Conservation (phyloP, 139 green algal species). For the Picochlorum sp. region DNA sequence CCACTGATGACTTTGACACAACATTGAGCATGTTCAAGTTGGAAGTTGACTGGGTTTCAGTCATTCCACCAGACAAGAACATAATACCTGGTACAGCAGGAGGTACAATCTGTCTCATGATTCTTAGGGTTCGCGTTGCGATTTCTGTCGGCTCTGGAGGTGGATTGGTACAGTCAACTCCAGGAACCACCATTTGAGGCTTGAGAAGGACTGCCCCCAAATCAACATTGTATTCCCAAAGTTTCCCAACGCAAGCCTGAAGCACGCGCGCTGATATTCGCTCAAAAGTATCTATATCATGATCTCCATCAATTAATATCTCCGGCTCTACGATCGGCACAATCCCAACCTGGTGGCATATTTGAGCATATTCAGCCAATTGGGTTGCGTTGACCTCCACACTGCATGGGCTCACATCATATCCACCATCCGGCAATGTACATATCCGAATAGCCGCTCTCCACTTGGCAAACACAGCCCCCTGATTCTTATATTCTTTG, state of each 20-base stretch:
- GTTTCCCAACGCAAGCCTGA: slow-evolving; percentile 38
- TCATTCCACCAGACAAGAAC: slow-evolving; percentile 90
- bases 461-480: slow-evolving; percentile 88
- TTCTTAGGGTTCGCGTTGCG: slow-evolving; percentile 59
- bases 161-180: slow-evolving; percentile 25
- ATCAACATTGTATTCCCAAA: slow-evolving; percentile 52
- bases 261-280: slow-evolving; percentile 31
- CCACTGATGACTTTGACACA: slow-evolving; percentile 16
- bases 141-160: slow-evolving; percentile 40
- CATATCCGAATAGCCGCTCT: slow-evolving; percentile 72
- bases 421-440: no score
- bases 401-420: slow-evolving; percentile 46
- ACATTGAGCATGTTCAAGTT: slow-evolving; percentile 66
- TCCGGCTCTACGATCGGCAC: slow-evolving; percentile 97
- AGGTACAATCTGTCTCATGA: slow-evolving; percentile 67
- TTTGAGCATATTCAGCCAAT: slow-evolving; percentile 83
- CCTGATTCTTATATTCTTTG: slow-evolving; percentile 43
- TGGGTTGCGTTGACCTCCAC: slow-evolving; percentile 72
- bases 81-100: slow-evolving; percentile 84
- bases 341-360: slow-evolving; percentile 67
- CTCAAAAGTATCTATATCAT: slow-evolving; percentile 46
- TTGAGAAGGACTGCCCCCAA: slow-evolving; percentile 85
- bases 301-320: slow-evolving; percentile 84
- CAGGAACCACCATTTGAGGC: slow-evolving; percentile 81
- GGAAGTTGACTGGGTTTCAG: slow-evolving; percentile 60